These are phyloP conservation scores for Acanthamoeba royreba DNA, from an alignment of 208 protist genomes.

Conservation along the genomic window DNA sequence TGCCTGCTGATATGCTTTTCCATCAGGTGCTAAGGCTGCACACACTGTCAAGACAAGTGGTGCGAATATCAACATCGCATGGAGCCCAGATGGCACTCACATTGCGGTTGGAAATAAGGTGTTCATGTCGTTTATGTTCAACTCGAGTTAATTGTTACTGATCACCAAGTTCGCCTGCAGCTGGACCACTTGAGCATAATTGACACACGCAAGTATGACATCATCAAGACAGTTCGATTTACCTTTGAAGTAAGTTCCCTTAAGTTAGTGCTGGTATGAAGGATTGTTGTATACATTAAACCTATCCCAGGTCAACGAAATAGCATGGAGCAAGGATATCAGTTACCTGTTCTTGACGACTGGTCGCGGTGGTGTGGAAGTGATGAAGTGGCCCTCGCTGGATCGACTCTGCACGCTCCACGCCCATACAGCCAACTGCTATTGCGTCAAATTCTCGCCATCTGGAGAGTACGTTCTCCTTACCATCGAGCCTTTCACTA, in stretches of 20 bases:
- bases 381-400: constrained; percentile 23
- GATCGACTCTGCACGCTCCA: constrained; percentile 29
- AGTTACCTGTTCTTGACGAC: constrained; percentile 58
- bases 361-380: constrained; percentile 50
- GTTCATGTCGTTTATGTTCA: neutral
- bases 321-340: constrained; percentile 50
- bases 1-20: neutral
- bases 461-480: neutral
- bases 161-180: too few relatives aligned
- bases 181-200: constrained; percentile 63
- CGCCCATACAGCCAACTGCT: constrained; percentile 65
- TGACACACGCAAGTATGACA: constrained; percentile 48
- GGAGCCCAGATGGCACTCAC: constrained; percentile 59
- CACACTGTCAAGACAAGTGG: constrained; percentile 59
- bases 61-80: constrained; percentile 70
- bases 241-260: neutral
- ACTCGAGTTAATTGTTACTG: neutral
- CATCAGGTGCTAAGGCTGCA: neutral
- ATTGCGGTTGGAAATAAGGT: constrained; percentile 67
- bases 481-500: neutral
- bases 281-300: neutral
- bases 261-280: neutral
- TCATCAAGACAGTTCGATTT: constrained; percentile 44
- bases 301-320: constrained; percentile 61
- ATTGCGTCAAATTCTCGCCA: constrained; percentile 63